Evolutionary conservation across 768 basidiomycete genomes (phyloP), one percentile per base, ranked within the genome.

Genomic region (Trametes sanguinea): DNA sequence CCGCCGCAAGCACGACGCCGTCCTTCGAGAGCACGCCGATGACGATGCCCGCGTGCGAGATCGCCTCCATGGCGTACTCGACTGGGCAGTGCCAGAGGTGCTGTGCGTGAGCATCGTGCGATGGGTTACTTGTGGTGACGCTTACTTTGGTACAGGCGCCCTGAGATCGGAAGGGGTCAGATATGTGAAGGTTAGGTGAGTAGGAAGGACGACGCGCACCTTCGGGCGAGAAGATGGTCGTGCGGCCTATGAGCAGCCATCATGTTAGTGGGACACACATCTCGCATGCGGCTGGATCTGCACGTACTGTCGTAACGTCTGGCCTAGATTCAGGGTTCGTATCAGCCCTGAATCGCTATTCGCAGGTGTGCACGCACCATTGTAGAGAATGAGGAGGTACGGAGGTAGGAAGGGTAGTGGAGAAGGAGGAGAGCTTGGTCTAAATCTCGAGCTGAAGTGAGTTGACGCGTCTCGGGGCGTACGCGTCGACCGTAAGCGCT

Each of bases 41-140:
- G 47, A 96, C 94, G 44, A 94, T 92, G 56, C 93, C 93, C 17
- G 94, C 94, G 70, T 95, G 91, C 32, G 95, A 97, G 81, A 98
- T 98, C 61, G 95, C 94, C 74, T 98, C 97, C 94, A 98, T 97
- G 46, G 96, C 96, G 84, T 99, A 99, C 80, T 99, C 96, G 80
- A 98, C 96, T 96, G 68, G 29, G 57, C 50, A 54, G 17, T 27
- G 43, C 22, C 47, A 51, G 66, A 53, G 39, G 46, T 66, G 6
- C 27, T 33, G 37, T 27, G 60, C 14, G 29, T 27, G 32, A 6
- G n/a, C 16, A 8, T 42, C 42, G 53, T 50, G 55, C 29, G 50
- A 44, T 30, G 32, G 39, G 43, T 64, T 8, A 3, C 13, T 17
- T 43, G 30, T 1, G 32, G 11, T 22, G 22, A 22, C 22, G 75